phyloP scores from a whole-genome alignment of 768 basidiomycete species.

The Pulveroboletus sp. region DNA sequence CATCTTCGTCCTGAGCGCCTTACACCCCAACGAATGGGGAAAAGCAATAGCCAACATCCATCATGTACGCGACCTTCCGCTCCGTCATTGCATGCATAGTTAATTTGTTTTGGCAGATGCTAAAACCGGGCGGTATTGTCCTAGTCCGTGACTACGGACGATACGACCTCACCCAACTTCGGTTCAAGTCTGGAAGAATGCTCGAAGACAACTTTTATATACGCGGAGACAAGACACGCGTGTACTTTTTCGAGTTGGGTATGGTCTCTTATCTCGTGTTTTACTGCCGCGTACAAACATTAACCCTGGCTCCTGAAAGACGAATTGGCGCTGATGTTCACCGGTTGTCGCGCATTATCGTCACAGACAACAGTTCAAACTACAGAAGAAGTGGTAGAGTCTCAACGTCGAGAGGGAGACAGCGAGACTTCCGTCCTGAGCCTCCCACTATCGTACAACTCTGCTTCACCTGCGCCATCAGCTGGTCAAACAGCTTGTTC shows the following conservation, averaged over 20 bases:
- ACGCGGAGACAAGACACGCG: constrained; percentile 93
- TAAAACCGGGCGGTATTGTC: constrained; percentile 84
- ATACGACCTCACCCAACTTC: constrained; percentile 88
- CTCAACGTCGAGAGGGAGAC: constrained; percentile 19
- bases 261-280: constrained; percentile 3
- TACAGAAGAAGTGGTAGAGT: constrained; percentile 35
- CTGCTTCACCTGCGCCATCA: background rate
- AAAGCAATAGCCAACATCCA: constrained; percentile 78
- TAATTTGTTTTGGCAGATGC: constrained; percentile 49
- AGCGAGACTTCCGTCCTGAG: background rate
- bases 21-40: constrained; percentile 91
- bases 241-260: constrained; percentile 95
- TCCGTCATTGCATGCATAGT: background rate
- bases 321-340: constrained; percentile 76
- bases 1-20: constrained; percentile 89
- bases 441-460: constrained; percentile 1
- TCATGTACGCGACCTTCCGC: constrained; percentile 42
- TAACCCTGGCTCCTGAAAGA: constrained; percentile 39
- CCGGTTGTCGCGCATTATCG: constrained; percentile 47
- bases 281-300: background rate
- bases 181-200: constrained; percentile 84
- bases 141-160: constrained; percentile 93
- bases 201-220: constrained; percentile 95
- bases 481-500: background rate
- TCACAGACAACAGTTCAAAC: constrained; percentile 28